phyloP scores from a whole-genome alignment of 2,329 filamentous ascomycete species.

The Ophiocordyceps camponoti-rufipedis region DNA sequence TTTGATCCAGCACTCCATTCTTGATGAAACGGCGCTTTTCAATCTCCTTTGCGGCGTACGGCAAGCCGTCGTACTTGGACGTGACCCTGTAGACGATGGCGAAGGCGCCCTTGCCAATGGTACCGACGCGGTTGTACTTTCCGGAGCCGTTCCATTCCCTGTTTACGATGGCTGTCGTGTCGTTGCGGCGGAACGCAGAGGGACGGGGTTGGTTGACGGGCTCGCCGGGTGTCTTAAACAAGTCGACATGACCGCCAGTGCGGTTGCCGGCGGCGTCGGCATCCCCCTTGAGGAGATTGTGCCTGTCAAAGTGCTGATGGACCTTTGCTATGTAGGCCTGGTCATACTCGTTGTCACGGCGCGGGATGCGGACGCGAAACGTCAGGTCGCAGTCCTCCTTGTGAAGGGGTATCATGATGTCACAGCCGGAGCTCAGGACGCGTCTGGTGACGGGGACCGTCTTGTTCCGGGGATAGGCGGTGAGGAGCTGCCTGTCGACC shows the following conservation, averaged over 20 bases:
- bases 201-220: constrained; percentile 1
- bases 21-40: constrained; percentile 90
- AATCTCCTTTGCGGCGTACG: constrained; percentile 85
- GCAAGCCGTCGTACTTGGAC: constrained; percentile 61
- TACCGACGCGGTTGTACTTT: constrained; percentile 65
- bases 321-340: constrained; percentile 52
- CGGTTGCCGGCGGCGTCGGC: constrained; percentile 20
- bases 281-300: constrained; percentile 3
- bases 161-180: constrained; percentile 14
- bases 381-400: constrained; percentile 40
- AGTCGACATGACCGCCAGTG: constrained; percentile 20
- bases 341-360: constrained; percentile 47
- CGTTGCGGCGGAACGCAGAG: constrained; percentile 8
- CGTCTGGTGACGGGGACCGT: constrained; percentile 20
- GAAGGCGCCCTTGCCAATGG: constrained; percentile 86
- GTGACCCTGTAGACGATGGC: constrained; percentile 85
- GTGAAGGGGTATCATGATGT: constrained; percentile 49
- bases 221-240: constrained; percentile 12
- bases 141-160: constrained; percentile 68
- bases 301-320: constrained; percentile 38
- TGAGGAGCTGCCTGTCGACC: constrained; percentile 56
- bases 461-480: constrained; percentile 17
- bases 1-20: constrained; percentile 74
- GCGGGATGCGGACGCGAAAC: constrained; percentile 75
- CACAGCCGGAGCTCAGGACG: constrained; percentile 54